Conservation (phyloP, 2,329 filamentous ascomycete species). For the Epichloe brachyelytri region DNA sequence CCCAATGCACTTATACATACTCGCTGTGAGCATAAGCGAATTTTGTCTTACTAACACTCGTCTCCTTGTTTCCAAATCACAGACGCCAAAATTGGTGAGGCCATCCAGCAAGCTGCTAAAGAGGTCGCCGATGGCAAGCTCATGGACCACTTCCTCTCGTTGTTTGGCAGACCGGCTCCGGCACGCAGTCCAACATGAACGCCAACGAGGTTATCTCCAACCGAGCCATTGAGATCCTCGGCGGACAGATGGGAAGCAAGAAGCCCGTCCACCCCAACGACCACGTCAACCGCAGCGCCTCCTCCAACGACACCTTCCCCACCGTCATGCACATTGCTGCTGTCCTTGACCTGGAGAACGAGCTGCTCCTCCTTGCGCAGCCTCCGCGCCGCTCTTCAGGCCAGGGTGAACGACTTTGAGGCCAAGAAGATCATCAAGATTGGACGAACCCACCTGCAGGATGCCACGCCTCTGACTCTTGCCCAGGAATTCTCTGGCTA, state of each 20-base stretch:
- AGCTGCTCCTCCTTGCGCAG: constrained; percentile 65
- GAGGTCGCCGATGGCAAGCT: constrained; percentile 93
- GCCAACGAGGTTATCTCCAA: constrained; percentile 99
- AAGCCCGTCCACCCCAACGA: constrained; percentile 99
- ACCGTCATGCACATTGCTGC: constrained; percentile 99
- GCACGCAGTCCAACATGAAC: constrained; percentile 99
- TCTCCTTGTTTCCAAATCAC: neutral
- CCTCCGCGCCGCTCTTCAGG: constrained; percentile 71
- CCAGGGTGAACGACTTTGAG: constrained; percentile 80
- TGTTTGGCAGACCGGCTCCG: constrained; percentile 98
- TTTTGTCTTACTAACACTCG: too few relatives aligned
- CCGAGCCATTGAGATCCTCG: constrained; percentile 94
- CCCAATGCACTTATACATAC: neutral
- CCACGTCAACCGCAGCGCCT: constrained; percentile 98
- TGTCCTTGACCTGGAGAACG: constrained; percentile 80
- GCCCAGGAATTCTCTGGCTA: constrained; percentile 98
- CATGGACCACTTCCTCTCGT: constrained; percentile 93
- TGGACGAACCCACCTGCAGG: constrained; percentile 91
- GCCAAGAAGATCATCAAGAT: constrained; percentile 93
- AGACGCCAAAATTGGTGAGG: constrained; percentile 66
- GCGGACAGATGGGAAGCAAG: constrained; percentile 88
- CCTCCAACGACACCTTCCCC: constrained; percentile 98
- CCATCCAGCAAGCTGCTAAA: constrained; percentile 85
- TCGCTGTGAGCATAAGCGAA: neutral
- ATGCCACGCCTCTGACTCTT: constrained; percentile 88